A percentile compares a stretch with the other conserved stretches of the same genome.
Evolutionary conservation across 2,329 filamentous ascomycete species (phyloP).

Genomic region (Colletotrichum musicola): DNA sequence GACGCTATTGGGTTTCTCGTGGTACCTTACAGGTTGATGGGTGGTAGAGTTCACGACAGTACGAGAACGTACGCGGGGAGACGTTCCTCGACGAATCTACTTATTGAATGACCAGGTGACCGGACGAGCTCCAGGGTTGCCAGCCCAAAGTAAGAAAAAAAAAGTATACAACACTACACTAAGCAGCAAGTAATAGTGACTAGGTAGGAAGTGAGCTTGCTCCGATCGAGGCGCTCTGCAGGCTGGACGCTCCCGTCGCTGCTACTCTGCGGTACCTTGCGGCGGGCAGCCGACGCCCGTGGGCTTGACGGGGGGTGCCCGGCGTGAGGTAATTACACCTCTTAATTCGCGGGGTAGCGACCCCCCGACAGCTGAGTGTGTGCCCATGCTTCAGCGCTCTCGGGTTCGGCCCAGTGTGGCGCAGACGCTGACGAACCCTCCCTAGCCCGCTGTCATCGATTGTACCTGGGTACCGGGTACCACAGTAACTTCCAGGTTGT

Average conservation of each 20-base stretch:
- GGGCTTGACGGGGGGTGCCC: neutral
- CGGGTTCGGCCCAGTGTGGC: constrained; percentile 29
- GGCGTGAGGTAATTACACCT: constrained; percentile 21
- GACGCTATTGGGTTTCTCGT: constrained; percentile 2
- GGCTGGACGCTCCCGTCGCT: neutral
- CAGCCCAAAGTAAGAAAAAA: no score
- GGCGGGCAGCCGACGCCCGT: neutral
- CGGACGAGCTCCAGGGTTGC: constrained; percentile 11
- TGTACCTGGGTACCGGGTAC: no score
- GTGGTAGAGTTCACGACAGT: neutral
- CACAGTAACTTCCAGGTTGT: no score
- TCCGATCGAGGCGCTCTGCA: constrained; percentile 10
- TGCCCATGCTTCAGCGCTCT: neutral
- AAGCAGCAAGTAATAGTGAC: no score
- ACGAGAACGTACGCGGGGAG: neutral
- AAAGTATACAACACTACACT: no score
- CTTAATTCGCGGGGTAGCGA: constrained; percentile 14
- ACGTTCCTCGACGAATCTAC: neutral
- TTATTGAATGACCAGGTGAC: constrained; percentile 14
- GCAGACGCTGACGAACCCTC: constrained; percentile 27
- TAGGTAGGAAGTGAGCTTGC: constrained; percentile 9
- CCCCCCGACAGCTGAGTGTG: neutral
- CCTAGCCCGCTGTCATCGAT: neutral
- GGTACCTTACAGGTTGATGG: neutral
- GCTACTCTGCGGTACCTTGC: constrained; percentile 6